Base-by-base conservation (phyloP, 805 yeast genomes). In the Brettanomyces anomalus region DNA sequence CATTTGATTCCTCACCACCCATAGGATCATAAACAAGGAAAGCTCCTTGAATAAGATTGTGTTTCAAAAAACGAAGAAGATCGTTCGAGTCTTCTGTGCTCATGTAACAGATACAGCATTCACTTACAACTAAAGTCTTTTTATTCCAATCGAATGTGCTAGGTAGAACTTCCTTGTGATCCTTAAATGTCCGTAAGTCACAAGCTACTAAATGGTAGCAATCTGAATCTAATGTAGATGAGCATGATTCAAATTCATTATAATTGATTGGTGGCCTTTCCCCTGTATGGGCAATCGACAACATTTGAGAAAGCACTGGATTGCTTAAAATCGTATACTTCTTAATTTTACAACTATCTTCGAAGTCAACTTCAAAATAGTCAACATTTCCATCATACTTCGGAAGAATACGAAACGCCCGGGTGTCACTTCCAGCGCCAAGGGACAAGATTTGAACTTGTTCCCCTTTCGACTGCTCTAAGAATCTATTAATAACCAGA, bases 351-450 rank as follows among this genome's bases (percentile, higher is more conserved):
- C 71, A 68, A 14, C 80, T 71, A 34, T 63, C 73, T 8, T 72
- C 71, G 53, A 83, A 82, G 58, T 84, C 94, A 18, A 81, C 54
- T 54, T 84, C 94, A 46, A 72, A 67, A 51, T 78, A 77, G 2
- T 51, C 53, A 30, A 80, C 48, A 33, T 52, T 49, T 3, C 52
- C 45, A 10, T 49, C 32, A 38, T 62, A 41, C 4, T 57, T 37
- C 5, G 62, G 54, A 34, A 83, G 57, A 14, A 77, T 46, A 8
- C 66, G 58, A 55, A 84, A 82, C 14, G 74, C 70, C 42, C 90
- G 57, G 0, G 93, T 81, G 52, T 85, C 94, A 14, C 85, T 80
- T 4, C 94, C 94, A 2, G 89, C 81, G 0, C 94, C 94, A n/a
- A 84, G 55, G 1, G 87, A 81, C 1, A 85, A 62, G 14, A 84